Evolutionary conservation across 257 asterid species (phyloP), one percentile per base, ranked within the genome.

Genomic region (Agastache rugosa): DNA sequence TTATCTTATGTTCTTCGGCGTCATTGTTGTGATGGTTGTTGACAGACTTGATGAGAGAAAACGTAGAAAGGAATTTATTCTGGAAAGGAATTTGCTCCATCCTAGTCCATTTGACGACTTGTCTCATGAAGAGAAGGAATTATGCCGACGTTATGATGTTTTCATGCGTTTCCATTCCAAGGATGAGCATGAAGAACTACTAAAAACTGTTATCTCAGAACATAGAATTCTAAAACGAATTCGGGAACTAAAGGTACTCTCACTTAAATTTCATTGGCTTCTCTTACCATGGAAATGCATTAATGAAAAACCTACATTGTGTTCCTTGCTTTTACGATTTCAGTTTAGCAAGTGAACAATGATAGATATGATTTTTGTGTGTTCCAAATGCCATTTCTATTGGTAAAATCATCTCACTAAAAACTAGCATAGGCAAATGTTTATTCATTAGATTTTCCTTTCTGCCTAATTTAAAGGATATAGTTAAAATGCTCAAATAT

Each of bases 41-140:
- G 78, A 70, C 90, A 91, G 97, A 85, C 95, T 91, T 71, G 93
- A 86, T 69, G 97, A 91, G 90, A 88, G 97, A 77, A 85, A 89
- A 78, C 87, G 93, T 44, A 87, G 97, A 78, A 91, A 91, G 77
- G 89, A 88, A 80, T 92, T 92, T 75, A 83, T 90, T 83, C 75
- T 87, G 62, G 96, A 87, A 60, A 87, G 96, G 83, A 86, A 88
- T 74, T 80, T 92, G 77, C 86, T 92, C 59, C 76, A 85, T 70
- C 90, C 93, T 54, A 82, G 75, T 82, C 80, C 85, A 74, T 86
- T 88, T 51, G 85, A 73, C 71, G 87, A 81, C 70, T 75, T 90
- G 41, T 82, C 86, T 53, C 90, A 62, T 74, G 96, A 87, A 69
- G 96, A 92, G 89, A 88, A 76, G 80, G 87, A 82, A 63, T 23